These are phyloP conservation scores for Tubosaeta brunneosetosa DNA, from an alignment of 768 basidiomycete species.

Conservation along the genomic window DNA sequence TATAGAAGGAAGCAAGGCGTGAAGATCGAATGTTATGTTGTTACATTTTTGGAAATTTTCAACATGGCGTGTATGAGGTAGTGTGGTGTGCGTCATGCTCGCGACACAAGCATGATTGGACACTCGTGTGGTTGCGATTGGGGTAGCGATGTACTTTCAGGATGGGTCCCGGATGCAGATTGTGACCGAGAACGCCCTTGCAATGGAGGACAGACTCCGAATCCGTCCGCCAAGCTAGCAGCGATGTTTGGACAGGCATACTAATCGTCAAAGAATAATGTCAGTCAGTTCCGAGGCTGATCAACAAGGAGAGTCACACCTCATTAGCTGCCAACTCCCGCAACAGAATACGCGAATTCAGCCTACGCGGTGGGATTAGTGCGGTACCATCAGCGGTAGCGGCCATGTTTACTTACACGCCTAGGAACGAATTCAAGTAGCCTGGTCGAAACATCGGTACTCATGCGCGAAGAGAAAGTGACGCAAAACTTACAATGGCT, in stretches of 20 bases:
- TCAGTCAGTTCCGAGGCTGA: not conserved
- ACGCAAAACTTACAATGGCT: slow-evolving; percentile 29
- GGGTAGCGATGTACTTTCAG: not conserved
- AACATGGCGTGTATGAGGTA: not conserved
- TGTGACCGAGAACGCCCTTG: slow-evolving; percentile 6
- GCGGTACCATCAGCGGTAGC: not conserved
- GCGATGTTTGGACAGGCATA: slow-evolving; percentile 24
- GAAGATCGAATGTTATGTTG: not conserved
- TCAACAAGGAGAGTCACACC: slow-evolving; percentile 4
- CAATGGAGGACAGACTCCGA: slow-evolving; percentile 10
- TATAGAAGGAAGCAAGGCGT: no score
- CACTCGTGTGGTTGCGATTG: slow-evolving; percentile 3
- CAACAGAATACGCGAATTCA: slow-evolving; percentile 27
- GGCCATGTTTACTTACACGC: slow-evolving; percentile 25
- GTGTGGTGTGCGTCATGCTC: slow-evolving; percentile 1
- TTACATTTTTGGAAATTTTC: not conserved
- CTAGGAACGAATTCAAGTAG: slow-evolving; percentile 37
- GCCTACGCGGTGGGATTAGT: slow-evolving; percentile 7
- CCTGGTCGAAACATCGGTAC: slow-evolving; percentile 11
- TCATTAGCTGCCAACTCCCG: slow-evolving; percentile 27
- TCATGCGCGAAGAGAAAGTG: not conserved
- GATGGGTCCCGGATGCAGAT: not conserved
- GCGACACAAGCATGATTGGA: slow-evolving; percentile 13
- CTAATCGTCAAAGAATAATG: not conserved
- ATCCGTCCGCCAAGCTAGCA: slow-evolving; percentile 19